Conservation (phyloP, 78 protist genomes). For the Tieghemostelium lacteum region DNA sequence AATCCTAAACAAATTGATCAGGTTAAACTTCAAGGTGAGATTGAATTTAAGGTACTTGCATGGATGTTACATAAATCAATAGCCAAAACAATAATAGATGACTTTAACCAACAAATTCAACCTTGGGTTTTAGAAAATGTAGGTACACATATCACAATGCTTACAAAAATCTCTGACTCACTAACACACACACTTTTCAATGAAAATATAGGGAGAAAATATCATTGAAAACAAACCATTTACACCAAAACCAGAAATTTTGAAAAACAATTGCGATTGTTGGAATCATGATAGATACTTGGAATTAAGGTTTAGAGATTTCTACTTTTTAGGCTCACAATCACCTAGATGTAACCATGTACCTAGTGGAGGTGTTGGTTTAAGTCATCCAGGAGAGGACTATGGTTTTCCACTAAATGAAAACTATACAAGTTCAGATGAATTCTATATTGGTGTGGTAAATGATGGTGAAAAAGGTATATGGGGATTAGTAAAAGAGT, state of each 20-base stretch:
- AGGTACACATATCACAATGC: not conserved
- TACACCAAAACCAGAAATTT: conserved; percentile 34
- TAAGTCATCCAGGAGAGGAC: conserved; percentile 41
- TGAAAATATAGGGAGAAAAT: conserved; percentile 24
- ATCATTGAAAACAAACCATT: conserved; percentile 25
- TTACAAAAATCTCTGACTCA: conserved; percentile 11
- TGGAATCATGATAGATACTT: conserved; percentile 77
- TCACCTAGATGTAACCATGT: conserved; percentile 70
- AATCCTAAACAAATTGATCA: conserved; percentile 12
- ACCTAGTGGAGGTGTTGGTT: conserved; percentile 25
- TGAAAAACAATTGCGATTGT: conserved; percentile 33
- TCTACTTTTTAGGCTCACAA: conserved; percentile 56
- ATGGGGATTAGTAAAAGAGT: conserved; percentile 35
- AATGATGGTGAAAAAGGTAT: conserved; percentile 20
- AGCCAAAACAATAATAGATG: conserved; percentile 6
- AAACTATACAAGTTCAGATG: not conserved
- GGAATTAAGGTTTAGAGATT: conserved; percentile 45
- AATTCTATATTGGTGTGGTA: not conserved
- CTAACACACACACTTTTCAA: too few species aligned
- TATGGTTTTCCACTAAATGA: conserved; percentile 70
- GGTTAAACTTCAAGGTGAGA: conserved; percentile 53
- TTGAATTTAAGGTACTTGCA: conserved; percentile 70
- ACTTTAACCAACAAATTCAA: conserved; percentile 43
- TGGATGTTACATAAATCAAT: conserved; percentile 44
- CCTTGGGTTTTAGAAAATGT: conserved; percentile 59